Evolutionary conservation across 768 basidiomycete genomes (phyloP).

Genomic region (Cystobasidium ongulense): DNA sequence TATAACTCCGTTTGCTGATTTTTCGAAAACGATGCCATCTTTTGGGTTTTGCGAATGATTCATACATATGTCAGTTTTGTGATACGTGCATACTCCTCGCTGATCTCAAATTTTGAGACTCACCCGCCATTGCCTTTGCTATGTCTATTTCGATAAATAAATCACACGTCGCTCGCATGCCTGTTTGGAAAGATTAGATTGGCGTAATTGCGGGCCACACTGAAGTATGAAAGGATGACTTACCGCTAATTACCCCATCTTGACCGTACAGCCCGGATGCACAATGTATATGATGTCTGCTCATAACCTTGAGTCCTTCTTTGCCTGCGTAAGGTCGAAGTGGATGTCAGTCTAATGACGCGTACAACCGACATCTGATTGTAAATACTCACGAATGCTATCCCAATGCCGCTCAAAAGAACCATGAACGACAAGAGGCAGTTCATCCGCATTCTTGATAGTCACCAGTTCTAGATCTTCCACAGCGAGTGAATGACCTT

Average conservation of each 20-base stretch:
- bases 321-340: conserved; percentile 30
- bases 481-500: conserved; percentile 73
- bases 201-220: background rate
- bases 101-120: background rate
- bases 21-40: conserved; percentile 52
- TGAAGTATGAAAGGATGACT: conserved; percentile 34
- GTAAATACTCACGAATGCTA: conserved; percentile 53
- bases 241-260: conserved; percentile 64
- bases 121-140: conserved; percentile 26
- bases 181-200: conserved; percentile 47
- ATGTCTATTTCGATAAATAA: conserved; percentile 76
- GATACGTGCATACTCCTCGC: background rate
- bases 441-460: conserved; percentile 55
- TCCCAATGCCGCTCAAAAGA: conserved; percentile 65
- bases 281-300: conserved; percentile 82
- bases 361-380: background rate
- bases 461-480: conserved; percentile 62
- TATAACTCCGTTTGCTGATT: conserved; percentile 80
- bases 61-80: no score
- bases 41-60: no score
- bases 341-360: conserved; percentile 32
- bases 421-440: conserved; percentile 77
- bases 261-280: conserved; percentile 66
- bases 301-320: conserved; percentile 52
- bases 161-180: conserved; percentile 69